Evolutionary conservation across 306 rosid species (phyloP).

Genomic region (Spatholobus suberectus): DNA sequence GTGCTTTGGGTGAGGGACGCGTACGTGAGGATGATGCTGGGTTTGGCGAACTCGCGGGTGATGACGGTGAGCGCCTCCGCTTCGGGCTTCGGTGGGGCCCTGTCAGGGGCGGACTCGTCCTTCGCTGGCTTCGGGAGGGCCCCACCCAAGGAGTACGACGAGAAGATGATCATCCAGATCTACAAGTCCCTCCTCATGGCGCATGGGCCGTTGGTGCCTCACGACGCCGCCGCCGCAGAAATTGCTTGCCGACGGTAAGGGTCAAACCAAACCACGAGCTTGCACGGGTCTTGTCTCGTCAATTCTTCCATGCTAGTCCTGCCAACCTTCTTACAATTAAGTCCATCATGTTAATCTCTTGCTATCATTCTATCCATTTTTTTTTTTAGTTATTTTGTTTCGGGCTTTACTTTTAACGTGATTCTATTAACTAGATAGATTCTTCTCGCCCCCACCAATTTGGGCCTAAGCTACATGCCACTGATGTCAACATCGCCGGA

Average conservation of each 20-base stretch:
- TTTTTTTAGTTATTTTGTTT: not conserved
- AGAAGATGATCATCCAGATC: constrained; percentile 75
- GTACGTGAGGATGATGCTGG: constrained; percentile 76
- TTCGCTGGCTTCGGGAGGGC: constrained; percentile 33
- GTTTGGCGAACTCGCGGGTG: constrained; percentile 67
- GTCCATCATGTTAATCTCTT: not conserved
- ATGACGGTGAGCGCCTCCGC: constrained; percentile 41
- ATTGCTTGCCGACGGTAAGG: constrained; percentile 44
- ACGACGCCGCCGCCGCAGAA: constrained; percentile 39
- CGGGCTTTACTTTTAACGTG: not conserved
- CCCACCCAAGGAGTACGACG: constrained; percentile 80
- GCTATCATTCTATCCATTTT: not conserved
- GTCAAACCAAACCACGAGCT: too few species aligned
- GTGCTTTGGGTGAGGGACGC: constrained; percentile 78
- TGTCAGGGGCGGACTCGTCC: not conserved
- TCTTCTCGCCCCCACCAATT: not conserved
- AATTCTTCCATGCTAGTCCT: not conserved
- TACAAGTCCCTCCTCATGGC: constrained; percentile 65
- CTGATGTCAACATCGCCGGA: not conserved
- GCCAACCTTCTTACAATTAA: not conserved
- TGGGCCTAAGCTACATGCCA: too few species aligned
- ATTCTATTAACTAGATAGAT: not conserved
- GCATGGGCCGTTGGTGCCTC: constrained; percentile 53
- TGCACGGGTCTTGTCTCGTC: too few species aligned
- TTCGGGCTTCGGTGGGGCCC: constrained; percentile 47